A percentile compares a stretch with the other conserved stretches of the same genome.
Conservation (phyloP, 108 stramenopile species). For the Schizochytrium sp. region DNA sequence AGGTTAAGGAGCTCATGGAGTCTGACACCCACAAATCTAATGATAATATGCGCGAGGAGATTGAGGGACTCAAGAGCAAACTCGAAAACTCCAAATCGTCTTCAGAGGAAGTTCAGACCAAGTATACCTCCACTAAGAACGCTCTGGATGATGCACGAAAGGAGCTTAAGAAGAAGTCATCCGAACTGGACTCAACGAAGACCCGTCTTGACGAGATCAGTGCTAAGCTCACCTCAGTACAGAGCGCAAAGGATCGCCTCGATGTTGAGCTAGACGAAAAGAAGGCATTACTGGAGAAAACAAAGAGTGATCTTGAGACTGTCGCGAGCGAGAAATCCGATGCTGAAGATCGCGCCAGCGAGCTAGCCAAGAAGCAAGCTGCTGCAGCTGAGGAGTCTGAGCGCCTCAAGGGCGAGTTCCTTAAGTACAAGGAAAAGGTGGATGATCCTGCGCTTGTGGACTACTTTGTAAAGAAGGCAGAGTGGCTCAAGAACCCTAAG, state of each 20-base stretch:
- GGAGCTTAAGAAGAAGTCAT: background rate
- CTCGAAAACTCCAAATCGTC: background rate
- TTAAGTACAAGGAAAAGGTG: conserved; percentile 53
- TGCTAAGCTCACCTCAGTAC: background rate
- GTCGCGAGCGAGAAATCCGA: background rate
- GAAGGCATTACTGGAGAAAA: background rate
- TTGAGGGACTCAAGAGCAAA: background rate
- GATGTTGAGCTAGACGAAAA: background rate
- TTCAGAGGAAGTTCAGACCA: background rate
- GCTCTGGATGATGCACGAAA: background rate
- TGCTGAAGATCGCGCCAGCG: background rate
- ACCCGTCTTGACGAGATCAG: background rate
- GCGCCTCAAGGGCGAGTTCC: conserved; percentile 15
- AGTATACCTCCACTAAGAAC: background rate
- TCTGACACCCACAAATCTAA: background rate
- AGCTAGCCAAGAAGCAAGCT: conserved; percentile 12
- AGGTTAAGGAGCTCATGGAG: background rate
- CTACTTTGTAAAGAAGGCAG: conserved; percentile 59
- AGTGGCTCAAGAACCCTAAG: conserved; percentile 55
- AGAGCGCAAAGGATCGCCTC: background rate
- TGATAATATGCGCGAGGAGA: background rate
- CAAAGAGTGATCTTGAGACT: background rate
- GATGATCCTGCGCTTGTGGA: conserved; percentile 49
- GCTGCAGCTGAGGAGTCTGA: conserved; percentile 48
- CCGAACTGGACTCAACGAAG: background rate